These are phyloP conservation scores for Pleurotus cornucopiae DNA, from an alignment of 768 basidiomycete genomes.

Conservation along the genomic window DNA sequence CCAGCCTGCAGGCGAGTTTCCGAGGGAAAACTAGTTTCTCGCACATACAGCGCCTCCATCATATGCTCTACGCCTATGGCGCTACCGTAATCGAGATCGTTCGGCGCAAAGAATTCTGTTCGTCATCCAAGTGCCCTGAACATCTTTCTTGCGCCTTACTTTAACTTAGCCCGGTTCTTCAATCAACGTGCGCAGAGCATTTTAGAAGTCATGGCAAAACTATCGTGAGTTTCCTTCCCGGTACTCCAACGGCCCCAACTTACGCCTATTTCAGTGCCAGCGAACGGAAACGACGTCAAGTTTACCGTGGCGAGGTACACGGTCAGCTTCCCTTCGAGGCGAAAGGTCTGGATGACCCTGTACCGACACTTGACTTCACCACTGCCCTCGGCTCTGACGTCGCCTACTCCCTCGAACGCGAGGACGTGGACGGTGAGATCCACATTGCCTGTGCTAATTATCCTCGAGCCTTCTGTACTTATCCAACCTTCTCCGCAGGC, in stretches of 20 bases:
- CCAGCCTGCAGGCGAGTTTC: conserved; percentile 66
- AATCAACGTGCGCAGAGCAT: conserved; percentile 77
- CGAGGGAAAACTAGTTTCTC: conserved; percentile 78
- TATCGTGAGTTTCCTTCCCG: conserved; percentile 56
- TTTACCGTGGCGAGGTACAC: conserved; percentile 81
- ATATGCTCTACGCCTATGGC: conserved; percentile 88
- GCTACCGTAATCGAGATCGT: conserved; percentile 90
- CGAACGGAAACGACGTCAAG: conserved; percentile 79
- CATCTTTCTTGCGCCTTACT: neutral
- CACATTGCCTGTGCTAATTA: neutral
- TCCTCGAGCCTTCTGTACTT: neutral
- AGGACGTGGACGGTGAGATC: conserved; percentile 69
- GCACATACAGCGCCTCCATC: conserved; percentile 87
- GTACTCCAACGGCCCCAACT: neutral
- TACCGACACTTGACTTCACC: conserved; percentile 77
- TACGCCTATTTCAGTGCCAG: conserved; percentile 40
- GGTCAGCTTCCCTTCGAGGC: conserved; percentile 87
- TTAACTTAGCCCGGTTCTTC: conserved; percentile 65
- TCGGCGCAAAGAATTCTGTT: conserved; percentile 85
- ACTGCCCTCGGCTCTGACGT: conserved; percentile 61
- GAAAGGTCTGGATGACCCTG: conserved; percentile 74
- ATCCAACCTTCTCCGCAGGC: conserved; percentile 29
- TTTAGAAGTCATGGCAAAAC: conserved; percentile 81
- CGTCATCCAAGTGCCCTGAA: conserved; percentile 17
- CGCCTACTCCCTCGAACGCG: conserved; percentile 62